These are phyloP conservation scores for Hanseniaspora gamundiae DNA, from an alignment of 1,139 yeast genomes.

Conservation along the genomic window DNA sequence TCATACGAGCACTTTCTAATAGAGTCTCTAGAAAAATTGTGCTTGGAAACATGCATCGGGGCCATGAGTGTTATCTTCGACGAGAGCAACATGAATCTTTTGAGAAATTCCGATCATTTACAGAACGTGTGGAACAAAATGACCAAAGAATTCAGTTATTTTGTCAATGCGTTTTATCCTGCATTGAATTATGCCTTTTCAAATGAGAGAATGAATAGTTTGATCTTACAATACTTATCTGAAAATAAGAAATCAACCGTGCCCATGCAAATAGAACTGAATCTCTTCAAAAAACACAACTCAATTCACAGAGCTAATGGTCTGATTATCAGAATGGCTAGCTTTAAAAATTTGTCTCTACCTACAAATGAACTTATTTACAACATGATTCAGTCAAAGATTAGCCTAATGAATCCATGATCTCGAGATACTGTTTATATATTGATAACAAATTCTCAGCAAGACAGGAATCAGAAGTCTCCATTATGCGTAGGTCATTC, in stretches of 20 bases:
- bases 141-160: slow-evolving; percentile 1
- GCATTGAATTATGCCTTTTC: not conserved
- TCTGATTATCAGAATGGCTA: not conserved
- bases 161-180: not conserved
- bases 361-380: not conserved
- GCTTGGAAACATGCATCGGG: not conserved
- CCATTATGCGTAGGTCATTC: not conserved
- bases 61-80: slow-evolving; percentile 1
- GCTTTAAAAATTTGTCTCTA: not conserved
- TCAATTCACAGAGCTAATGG: not conserved
- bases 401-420: not conserved
- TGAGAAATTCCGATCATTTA: not conserved
- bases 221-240: not conserved
- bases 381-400: not conserved
- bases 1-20: not conserved
- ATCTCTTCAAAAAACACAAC: not conserved
- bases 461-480: not conserved
- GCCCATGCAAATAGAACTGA: not conserved
- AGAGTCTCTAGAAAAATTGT: not conserved
- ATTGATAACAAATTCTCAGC: not conserved
- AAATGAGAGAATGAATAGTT: not conserved
- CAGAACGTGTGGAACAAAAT: slow-evolving; percentile 2
- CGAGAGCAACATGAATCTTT: not conserved
- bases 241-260: not conserved
- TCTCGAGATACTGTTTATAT: not conserved